These are phyloP conservation scores for Alternaria sp. DNA, from an alignment of 2,329 filamentous ascomycete genomes.

Conservation along the genomic window DNA sequence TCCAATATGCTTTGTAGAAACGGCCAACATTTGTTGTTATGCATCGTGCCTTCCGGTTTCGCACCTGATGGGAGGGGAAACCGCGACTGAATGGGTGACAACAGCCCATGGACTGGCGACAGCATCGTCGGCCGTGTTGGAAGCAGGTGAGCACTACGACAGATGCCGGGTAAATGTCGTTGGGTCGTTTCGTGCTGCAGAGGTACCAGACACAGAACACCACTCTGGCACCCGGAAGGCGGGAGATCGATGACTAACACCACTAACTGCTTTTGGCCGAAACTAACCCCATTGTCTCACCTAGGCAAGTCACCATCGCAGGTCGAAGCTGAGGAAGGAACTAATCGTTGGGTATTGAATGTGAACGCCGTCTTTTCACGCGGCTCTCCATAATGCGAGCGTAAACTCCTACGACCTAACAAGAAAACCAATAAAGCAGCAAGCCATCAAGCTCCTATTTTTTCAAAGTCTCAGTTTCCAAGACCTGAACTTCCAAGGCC, in stretches of 20 bases:
- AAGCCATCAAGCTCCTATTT: background rate
- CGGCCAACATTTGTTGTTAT: background rate
- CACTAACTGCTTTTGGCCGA: background rate
- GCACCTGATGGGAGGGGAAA: rapidly evolving
- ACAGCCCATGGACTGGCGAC: background rate
- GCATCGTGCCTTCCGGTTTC: background rate
- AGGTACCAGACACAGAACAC: background rate
- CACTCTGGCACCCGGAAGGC: background rate
- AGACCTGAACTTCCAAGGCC: background rate
- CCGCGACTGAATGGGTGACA: background rate
- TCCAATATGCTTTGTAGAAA: background rate
- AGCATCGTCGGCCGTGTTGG: background rate
- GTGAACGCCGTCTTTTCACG: constrained; percentile 14
- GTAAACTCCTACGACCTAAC: background rate
- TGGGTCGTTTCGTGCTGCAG: background rate
- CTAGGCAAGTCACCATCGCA: background rate
- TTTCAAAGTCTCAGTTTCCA: background rate
- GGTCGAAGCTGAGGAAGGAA: constrained; percentile 3
- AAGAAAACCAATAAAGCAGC: background rate
- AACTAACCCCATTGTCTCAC: background rate
- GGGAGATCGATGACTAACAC: background rate
- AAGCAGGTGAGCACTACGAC: background rate
- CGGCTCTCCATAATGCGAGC: background rate
- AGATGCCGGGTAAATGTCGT: background rate
- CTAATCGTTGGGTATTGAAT: constrained; percentile 20